A percentile compares a stretch with the other conserved stretches of the same genome.
Evolutionary conservation across 768 basidiomycete species (phyloP).

Genomic region (Sporobolomyces pararoseus): DNA sequence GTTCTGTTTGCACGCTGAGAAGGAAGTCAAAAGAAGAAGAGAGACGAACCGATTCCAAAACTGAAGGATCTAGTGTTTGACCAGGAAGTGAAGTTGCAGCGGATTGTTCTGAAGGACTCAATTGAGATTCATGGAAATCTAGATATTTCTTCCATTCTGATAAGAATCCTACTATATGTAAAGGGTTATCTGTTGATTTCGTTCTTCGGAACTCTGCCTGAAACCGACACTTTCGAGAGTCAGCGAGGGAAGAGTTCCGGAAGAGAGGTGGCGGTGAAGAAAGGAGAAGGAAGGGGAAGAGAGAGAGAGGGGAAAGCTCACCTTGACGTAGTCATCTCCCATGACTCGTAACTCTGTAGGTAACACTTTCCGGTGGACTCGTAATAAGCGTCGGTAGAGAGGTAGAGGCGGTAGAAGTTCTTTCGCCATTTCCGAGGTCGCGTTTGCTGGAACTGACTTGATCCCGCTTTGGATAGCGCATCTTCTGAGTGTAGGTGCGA

Average conservation of each 20-base stretch:
- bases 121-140: constrained; percentile 51
- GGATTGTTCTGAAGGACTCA: background rate
- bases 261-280: background rate
- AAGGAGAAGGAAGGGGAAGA: background rate
- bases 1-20: background rate
- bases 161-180: constrained; percentile 89
- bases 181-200: constrained; percentile 70
- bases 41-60: constrained; percentile 60
- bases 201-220: constrained; percentile 80
- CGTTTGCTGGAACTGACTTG: constrained; percentile 1
- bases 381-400: constrained; percentile 72
- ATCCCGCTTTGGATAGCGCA: constrained; percentile 9
- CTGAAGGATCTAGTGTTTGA: constrained; percentile 58
- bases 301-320: constrained; percentile 2
- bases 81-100: background rate
- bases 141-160: constrained; percentile 94
- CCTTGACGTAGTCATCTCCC: constrained; percentile 79
- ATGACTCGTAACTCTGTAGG: constrained; percentile 75
- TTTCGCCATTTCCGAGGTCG: constrained; percentile 12
- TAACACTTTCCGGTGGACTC: constrained; percentile 66
- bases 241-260: constrained; percentile 17
- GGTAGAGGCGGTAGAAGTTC: constrained; percentile 41
- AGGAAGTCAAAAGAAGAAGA: background rate
- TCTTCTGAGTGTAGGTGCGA: background rate
- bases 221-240: background rate